Evolutionary conservation across 495 filamentous ascomycete species (phyloP).

Genomic region (Neurospora sp.): DNA sequence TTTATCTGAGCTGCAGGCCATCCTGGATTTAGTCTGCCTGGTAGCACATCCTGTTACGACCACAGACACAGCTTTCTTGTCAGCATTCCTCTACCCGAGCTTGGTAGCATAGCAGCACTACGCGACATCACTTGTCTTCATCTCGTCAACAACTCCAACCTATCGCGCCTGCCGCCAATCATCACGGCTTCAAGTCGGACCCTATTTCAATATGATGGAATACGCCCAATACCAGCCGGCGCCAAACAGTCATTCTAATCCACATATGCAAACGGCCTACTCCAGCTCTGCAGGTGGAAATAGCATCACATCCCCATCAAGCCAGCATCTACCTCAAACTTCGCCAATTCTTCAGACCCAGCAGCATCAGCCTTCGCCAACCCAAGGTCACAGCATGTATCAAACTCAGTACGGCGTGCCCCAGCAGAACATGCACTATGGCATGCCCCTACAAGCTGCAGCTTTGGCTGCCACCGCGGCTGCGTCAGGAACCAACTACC

Average conservation of each 20-base stretch:
- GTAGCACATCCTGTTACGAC: conserved; percentile 8
- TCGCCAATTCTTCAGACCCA: conserved; percentile 55
- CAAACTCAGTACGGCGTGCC: conserved; percentile 47
- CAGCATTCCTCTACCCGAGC: conserved; percentile 9
- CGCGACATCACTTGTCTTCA: background rate
- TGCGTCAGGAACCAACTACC: conserved; percentile 50
- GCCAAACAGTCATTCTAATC: conserved; percentile 42
- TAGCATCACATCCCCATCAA: conserved; percentile 52
- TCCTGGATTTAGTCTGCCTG: conserved; percentile 9
- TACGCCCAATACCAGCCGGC: conserved; percentile 58
- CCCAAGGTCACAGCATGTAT: conserved; percentile 49
- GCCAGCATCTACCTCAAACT: conserved; percentile 46
- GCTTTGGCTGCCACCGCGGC: conserved; percentile 63
- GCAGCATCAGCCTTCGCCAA: conserved; percentile 42
- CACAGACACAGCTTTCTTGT: conserved; percentile 2
- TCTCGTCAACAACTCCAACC: background rate
- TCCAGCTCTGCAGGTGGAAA: conserved; percentile 44
- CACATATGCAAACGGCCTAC: conserved; percentile 33
- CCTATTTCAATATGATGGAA: conserved; percentile 48
- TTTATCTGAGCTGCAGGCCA: conserved; percentile 15
- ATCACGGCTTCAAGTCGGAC: conserved; percentile 11
- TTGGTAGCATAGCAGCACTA: conserved; percentile 4
- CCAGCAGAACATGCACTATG: conserved; percentile 50
- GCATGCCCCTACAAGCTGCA: conserved; percentile 51
- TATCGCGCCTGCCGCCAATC: conserved; percentile 10